phyloP scores from a whole-genome alignment of 805 yeast species.

The Cyberlindnera meyerae region DNA sequence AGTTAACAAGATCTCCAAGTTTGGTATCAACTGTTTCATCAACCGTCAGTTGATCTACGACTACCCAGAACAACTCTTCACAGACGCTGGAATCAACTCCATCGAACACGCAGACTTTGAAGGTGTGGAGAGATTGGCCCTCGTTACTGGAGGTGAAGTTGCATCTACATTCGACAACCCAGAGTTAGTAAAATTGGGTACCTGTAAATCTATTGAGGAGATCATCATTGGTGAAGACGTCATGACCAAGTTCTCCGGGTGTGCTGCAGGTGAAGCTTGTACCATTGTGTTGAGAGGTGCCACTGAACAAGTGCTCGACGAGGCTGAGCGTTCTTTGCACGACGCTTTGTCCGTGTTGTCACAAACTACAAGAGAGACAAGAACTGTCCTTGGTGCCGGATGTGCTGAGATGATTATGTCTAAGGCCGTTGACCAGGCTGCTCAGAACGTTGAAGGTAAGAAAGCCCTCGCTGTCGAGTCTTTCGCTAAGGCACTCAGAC shows the following conservation, averaged over 20 bases:
- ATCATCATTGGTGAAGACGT: conserved; percentile 88
- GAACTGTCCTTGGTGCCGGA: conserved; percentile 83
- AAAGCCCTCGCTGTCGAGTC: conserved; percentile 92
- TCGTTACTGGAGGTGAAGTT: conserved; percentile 98
- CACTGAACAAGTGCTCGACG: conserved; percentile 92
- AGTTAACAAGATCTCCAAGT: conserved; percentile 83
- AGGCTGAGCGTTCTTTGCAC: conserved; percentile 94
- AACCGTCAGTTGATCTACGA: conserved; percentile 96
- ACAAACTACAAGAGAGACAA: conserved; percentile 88
- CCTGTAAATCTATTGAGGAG: conserved; percentile 88
- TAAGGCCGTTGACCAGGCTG: conserved; percentile 95
- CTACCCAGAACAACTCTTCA: conserved; percentile 93
- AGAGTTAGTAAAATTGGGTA: conserved; percentile 77
- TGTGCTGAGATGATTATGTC: conserved; percentile 94
- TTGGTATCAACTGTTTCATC: conserved; percentile 83
- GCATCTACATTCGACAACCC: conserved; percentile 95
- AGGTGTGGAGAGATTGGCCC: conserved; percentile 93
- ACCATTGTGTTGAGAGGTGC: conserved; percentile 95
- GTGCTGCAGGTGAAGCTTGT: conserved; percentile 93
- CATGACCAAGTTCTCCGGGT: conserved; percentile 91
- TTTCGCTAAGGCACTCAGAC: conserved; percentile 90
- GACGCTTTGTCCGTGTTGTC: conserved; percentile 95
- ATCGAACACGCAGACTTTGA: conserved; percentile 98
- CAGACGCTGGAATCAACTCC: conserved; percentile 82
- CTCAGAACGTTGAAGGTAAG: conserved; percentile 90